phyloP scores from a whole-genome alignment of 2,329 filamentous ascomycete genomes.

The Neoascochyta sp. region DNA sequence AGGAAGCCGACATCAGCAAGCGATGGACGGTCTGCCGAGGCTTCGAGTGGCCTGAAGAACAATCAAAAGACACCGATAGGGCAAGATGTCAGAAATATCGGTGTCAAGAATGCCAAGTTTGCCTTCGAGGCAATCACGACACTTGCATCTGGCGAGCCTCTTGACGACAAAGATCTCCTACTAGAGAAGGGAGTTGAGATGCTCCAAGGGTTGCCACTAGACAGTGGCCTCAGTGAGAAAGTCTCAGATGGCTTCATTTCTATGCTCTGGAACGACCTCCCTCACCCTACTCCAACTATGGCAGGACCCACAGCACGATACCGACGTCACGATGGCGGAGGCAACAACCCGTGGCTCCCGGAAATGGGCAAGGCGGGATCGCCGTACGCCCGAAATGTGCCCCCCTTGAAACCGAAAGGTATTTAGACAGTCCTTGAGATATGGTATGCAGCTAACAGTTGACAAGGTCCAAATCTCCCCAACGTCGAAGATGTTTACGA shows the following conservation, averaged over 20 bases:
- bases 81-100: constrained; percentile 57
- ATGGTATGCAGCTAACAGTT: no score
- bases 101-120: constrained; percentile 43
- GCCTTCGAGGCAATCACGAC: constrained; percentile 57
- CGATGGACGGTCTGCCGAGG: constrained; percentile 44
- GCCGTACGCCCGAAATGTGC: constrained; percentile 57
- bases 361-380: constrained; percentile 53
- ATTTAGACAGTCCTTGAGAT: no score
- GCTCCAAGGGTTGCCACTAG: constrained; percentile 49
- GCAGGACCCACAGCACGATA: constrained; percentile 47
- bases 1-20: constrained; percentile 47
- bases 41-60: constrained; percentile 17
- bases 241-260: constrained; percentile 51
- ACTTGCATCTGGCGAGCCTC: constrained; percentile 60
- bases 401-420: constrained; percentile 50
- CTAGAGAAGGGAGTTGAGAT: constrained; percentile 52
- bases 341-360: constrained; percentile 51
- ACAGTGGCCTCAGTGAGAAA: constrained; percentile 49
- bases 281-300: constrained; percentile 48
- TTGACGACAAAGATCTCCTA: constrained; percentile 56
- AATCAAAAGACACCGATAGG: constrained; percentile 24
- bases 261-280: constrained; percentile 53
- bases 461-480: constrained; percentile 42
- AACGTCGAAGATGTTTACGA: constrained; percentile 64
- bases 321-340: constrained; percentile 36